phyloP scores from a whole-genome alignment of 2,329 filamentous ascomycete genomes.

The Talaromyces sp. region DNA sequence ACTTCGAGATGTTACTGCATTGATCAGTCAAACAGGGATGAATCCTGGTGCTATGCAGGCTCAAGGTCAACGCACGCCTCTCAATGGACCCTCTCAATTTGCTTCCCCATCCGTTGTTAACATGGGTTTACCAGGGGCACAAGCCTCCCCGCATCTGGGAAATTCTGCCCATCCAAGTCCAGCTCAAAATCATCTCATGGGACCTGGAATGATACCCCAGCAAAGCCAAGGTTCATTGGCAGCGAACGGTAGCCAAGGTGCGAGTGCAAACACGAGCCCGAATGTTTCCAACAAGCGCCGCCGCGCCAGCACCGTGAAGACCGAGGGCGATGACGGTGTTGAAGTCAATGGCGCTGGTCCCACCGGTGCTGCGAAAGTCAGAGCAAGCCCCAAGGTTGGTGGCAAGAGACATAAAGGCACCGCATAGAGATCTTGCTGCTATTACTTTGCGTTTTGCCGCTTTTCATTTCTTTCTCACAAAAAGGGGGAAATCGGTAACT shows the following conservation, averaged over 20 bases:
- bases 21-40: slow-evolving; percentile 24
- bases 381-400: slow-evolving; percentile 48
- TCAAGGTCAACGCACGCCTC: slow-evolving; percentile 44
- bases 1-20: slow-evolving; percentile 17
- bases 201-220: slow-evolving; percentile 57
- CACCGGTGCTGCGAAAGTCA: slow-evolving; percentile 43
- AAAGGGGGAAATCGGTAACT: slow-evolving; percentile 20
- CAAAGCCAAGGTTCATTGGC: slow-evolving; percentile 58
- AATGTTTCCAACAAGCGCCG: slow-evolving; percentile 61
- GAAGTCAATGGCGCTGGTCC: slow-evolving; percentile 51
- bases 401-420: slow-evolving; percentile 50
- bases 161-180: slow-evolving; percentile 50
- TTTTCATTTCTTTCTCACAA: slow-evolving; percentile 19
- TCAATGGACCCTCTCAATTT: slow-evolving; percentile 52
- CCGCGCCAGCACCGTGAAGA: slow-evolving; percentile 59
- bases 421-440: slow-evolving; percentile 26
- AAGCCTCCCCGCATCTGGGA: slow-evolving; percentile 55
- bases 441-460: slow-evolving; percentile 10
- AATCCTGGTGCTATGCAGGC: slow-evolving; percentile 39
- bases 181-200: slow-evolving; percentile 46
- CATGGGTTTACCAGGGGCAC: slow-evolving; percentile 48
- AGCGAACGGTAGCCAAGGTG: slow-evolving; percentile 48
- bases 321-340: slow-evolving; percentile 54
- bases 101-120: slow-evolving; percentile 60
- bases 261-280: slow-evolving; percentile 63